phyloP scores from a whole-genome alignment of 73 alveolate species.

The Paramecium primaurelia region DNA sequence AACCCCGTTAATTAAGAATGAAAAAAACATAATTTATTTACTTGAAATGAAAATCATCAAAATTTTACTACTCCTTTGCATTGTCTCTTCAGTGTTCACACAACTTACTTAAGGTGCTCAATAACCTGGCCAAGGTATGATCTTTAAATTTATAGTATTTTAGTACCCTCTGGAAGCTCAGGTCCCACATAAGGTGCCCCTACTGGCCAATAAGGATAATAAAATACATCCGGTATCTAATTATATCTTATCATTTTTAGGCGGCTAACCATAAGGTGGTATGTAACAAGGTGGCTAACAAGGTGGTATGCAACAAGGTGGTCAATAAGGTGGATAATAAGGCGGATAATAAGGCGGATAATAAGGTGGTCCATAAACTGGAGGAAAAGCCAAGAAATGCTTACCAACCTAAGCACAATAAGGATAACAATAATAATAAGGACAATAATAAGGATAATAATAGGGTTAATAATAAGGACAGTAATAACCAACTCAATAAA shows the following conservation, averaged over 20 bases:
- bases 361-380: not conserved
- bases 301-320: not conserved
- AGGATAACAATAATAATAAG: not conserved
- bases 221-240: not conserved
- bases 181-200: not conserved
- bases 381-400: conserved; percentile 16
- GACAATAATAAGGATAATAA: not conserved
- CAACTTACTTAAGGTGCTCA: not conserved
- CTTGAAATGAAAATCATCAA: not conserved
- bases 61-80: not conserved
- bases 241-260: not conserved
- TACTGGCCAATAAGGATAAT: not conserved
- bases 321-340: not conserved
- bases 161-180: not conserved
- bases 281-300: not conserved
- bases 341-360: not conserved
- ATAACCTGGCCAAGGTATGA: not conserved
- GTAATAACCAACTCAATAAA: not conserved
- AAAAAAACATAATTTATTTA: not conserved
- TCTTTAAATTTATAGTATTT: not conserved
- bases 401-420: not conserved
- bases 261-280: not conserved
- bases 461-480: not conserved
- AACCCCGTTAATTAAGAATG: not conserved
- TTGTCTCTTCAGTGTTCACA: not conserved